Conservation (phyloP, 2,329 filamentous ascomycete species). For the Decorospora gaudefroyi region DNA sequence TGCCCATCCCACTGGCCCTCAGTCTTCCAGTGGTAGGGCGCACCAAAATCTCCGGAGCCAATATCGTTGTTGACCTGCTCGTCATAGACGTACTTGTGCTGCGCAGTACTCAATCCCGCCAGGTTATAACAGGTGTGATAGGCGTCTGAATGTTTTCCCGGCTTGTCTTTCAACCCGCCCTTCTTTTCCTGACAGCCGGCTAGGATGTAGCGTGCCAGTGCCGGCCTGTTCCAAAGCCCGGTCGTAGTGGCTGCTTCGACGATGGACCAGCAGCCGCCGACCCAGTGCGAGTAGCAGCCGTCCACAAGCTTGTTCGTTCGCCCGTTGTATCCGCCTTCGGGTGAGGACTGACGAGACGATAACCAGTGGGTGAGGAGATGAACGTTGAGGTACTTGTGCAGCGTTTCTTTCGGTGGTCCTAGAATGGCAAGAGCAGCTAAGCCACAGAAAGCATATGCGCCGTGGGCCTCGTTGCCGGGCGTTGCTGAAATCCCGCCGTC, state of each 20-base stretch:
- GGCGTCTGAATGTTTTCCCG: conserved; percentile 81
- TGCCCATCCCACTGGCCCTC: conserved; percentile 57
- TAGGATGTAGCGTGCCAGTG: conserved; percentile 85
- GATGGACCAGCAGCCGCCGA: conserved; percentile 91
- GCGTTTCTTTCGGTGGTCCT: conserved; percentile 73
- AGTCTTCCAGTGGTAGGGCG: conserved; percentile 53
- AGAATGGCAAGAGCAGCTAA: conserved; percentile 86
- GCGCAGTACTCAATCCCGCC: conserved; percentile 79
- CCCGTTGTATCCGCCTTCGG: conserved; percentile 90
- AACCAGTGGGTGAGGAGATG: conserved; percentile 82
- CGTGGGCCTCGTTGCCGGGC: conserved; percentile 89
- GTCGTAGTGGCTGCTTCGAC: conserved; percentile 71
- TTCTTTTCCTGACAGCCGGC: conserved; percentile 79
- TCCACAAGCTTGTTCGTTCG: conserved; percentile 98
- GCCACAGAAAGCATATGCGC: conserved; percentile 94
- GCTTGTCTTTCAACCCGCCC: conserved; percentile 91
- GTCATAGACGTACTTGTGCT: conserved; percentile 64
- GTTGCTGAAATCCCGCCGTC: conserved; percentile 90
- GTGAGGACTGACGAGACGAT: conserved; percentile 83
- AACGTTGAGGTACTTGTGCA: conserved; percentile 78
- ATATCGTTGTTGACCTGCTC: conserved; percentile 41
- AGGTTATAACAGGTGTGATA: conserved; percentile 95
- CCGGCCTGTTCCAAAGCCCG: conserved; percentile 76
- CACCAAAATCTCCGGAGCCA: conserved; percentile 37
- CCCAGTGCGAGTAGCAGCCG: conserved; percentile 98